Evolutionary conservation across 768 basidiomycete genomes (phyloP).

Genomic region (Rhizopogon vulgaris): DNA sequence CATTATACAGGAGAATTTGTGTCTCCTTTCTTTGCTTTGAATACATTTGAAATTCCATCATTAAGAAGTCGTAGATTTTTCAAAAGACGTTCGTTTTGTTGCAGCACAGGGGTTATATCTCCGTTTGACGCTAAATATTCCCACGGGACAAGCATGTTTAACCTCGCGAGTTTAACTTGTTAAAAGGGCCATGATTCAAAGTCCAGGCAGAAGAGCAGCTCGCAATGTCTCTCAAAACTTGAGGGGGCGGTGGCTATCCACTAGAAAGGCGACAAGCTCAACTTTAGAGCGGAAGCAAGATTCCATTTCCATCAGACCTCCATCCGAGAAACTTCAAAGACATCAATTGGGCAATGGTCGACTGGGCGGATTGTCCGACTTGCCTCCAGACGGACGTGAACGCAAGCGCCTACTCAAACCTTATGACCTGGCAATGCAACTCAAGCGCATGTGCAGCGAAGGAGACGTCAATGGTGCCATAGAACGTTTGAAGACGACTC

Average conservation of each 20-base stretch:
- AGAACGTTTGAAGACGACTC: constrained; percentile 58
- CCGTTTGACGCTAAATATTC: constrained; percentile 1
- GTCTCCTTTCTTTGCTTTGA: too few species aligned
- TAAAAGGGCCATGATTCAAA: constrained; percentile 4
- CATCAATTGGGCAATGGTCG: constrained; percentile 1
- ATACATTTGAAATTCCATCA: too few species aligned
- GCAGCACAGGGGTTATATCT: not conserved
- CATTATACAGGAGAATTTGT: too few species aligned
- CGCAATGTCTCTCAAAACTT: constrained; percentile 1
- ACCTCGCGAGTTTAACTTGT: not conserved
- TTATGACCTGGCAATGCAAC: constrained; percentile 50
- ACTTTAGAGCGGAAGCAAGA: not conserved
- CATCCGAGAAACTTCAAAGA: constrained; percentile 1
- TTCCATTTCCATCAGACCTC: not conserved
- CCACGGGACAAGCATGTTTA: not conserved
- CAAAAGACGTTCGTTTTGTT: too few species aligned
- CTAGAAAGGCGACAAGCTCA: not conserved
- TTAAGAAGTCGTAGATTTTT: too few species aligned
- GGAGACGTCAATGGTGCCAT: constrained; percentile 60
- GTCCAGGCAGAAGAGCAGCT: constrained; percentile 6
- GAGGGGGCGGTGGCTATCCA: not conserved
- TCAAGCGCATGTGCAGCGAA: constrained; percentile 50
- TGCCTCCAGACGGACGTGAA: not conserved
- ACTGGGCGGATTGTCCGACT: not conserved
- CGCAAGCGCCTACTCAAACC: constrained; percentile 44